phyloP scores from a whole-genome alignment of 495 filamentous ascomycete species.

The Clohesyomyces aquaticus region DNA sequence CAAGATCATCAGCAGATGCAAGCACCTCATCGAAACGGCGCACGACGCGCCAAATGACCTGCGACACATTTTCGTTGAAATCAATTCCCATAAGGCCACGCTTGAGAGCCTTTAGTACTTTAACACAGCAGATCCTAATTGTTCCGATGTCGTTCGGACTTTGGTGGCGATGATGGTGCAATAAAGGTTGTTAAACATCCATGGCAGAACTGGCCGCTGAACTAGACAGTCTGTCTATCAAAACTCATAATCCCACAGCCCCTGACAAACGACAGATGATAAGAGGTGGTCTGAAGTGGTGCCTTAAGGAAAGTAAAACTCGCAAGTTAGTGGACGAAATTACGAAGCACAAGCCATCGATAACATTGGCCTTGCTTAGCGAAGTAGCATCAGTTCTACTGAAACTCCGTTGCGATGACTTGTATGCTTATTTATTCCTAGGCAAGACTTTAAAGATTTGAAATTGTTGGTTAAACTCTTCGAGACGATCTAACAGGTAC shows the following conservation, averaged over 20 bases:
- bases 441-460: not conserved
- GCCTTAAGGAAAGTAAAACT: constrained; percentile 18
- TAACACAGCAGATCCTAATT: not conserved
- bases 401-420: not conserved
- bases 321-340: constrained; percentile 19
- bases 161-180: not conserved
- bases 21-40: constrained; percentile 25
- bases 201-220: constrained; percentile 17
- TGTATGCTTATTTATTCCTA: not conserved
- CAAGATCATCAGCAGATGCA: constrained; percentile 26
- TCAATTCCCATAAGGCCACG: constrained; percentile 22
- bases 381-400: constrained; percentile 21
- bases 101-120: constrained; percentile 22
- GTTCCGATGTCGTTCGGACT: not conserved
- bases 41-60: constrained; percentile 27
- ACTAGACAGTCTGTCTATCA: constrained; percentile 13
- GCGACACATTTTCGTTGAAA: constrained; percentile 21
- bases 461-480: not conserved
- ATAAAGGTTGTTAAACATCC: constrained; percentile 3
- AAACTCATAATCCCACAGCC: not conserved
- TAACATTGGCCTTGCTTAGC: constrained; percentile 10
- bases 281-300: constrained; percentile 14
- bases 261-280: constrained; percentile 7
- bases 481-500: constrained; percentile 2
- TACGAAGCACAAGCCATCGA: constrained; percentile 13